A percentile compares a stretch with the other conserved stretches of the same genome.
These are phyloP conservation scores for Aureobasidium sp. DNA, from an alignment of 2,329 filamentous ascomycete genomes.

Conservation along the genomic window DNA sequence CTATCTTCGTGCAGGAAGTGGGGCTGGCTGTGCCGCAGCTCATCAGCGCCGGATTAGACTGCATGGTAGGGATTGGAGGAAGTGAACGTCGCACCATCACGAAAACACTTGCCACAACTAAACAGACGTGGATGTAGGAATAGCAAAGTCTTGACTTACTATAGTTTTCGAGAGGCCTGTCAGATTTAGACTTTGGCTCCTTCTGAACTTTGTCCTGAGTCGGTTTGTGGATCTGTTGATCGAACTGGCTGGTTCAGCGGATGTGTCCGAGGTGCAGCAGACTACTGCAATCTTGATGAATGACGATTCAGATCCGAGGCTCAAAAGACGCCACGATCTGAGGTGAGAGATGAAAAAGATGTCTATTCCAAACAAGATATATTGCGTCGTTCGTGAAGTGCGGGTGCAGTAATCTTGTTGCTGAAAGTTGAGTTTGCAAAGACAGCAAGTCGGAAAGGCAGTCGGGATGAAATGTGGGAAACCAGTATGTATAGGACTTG, in stretches of 20 bases:
- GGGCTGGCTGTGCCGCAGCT: constrained; percentile 10
- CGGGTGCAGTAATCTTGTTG: not conserved
- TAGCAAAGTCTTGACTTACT: not conserved
- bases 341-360: not conserved
- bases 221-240: not conserved
- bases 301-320: not conserved
- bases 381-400: not conserved
- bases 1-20: constrained; percentile 10
- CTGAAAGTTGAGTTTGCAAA: not conserved
- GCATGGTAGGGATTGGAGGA: not conserved
- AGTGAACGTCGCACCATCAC: not conserved
- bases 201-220: not conserved
- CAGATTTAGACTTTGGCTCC: not conserved
- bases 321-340: not conserved
- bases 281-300: constrained; percentile 3
- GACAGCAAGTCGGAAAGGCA: not conserved
- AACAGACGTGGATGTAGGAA: not conserved
- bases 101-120: not conserved
- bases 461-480: not conserved
- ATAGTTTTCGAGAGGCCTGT: not conserved
- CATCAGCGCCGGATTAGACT: not conserved
- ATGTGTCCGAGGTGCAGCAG: constrained; percentile 4
- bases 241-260: not conserved
- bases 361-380: not conserved
- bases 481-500: constrained; percentile 9